Evolutionary conservation across 1,284 basidiomycete species (phyloP), one percentile per base, ranked within the genome.

Genomic region (Thelephora terrestris): DNA sequence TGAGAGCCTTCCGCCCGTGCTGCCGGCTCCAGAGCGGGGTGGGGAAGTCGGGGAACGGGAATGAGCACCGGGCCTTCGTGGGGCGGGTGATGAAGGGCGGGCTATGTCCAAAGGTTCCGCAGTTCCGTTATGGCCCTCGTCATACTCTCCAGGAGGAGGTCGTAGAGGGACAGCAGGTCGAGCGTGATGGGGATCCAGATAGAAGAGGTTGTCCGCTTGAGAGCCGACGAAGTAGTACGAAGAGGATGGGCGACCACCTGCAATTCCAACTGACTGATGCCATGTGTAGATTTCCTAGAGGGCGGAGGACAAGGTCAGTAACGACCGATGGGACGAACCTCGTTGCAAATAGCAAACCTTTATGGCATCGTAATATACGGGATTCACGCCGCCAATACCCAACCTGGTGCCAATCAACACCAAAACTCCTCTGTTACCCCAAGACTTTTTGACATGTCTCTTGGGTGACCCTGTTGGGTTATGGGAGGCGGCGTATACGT

Each of bases 211-310:
- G 55, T 92, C 85, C 3, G 82, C 86, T 62, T 98, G 95, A 0
- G 83, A 78, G 12, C 92, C 95, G 46, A 98, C 88, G 64, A 99
- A 99, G 68, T 98, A 99, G 64, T 97, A 98, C 0, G 92, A 97
- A 0, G 91, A 95, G 20, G 88, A 88, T 0, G 95, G 95, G 24
- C 94, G 78, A 3, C 95, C 95, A 42, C 95, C 95, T 0, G 94
- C 91, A 52, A 98, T 97, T 40, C 95, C 95, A 36, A 97, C 88
- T 2, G 86, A 91, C 67, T 97, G 95, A 0, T 94, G 93, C 64
- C 94, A 91, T 0, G 85, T 88, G 65, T 95, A 98, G 21, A 96
- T 66, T 17, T 79, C 72, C 91, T 93, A 57, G 17, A 20, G n/a
- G 9, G 45, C 18, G 38, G 23, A 35, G 53, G 21, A 45, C 35